Evolutionary conservation across 140 eudicot species (phyloP).

Genomic region (Cichorium intybus): DNA sequence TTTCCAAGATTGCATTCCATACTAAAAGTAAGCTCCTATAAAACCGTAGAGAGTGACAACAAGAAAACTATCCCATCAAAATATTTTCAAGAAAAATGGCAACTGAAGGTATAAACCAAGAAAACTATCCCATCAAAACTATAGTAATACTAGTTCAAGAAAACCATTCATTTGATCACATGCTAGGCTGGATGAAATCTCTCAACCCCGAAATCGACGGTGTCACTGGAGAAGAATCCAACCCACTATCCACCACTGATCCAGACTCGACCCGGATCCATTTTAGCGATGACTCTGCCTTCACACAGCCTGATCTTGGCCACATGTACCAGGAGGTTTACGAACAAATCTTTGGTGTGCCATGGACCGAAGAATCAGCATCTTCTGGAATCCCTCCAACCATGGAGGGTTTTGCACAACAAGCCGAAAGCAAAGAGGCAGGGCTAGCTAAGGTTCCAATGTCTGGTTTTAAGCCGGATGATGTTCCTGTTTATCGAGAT

Average conservation of each 20-base stretch:
- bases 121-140: constrained; percentile 44
- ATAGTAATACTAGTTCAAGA: constrained; percentile 61
- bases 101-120: background rate
- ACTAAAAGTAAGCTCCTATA: background rate
- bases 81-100: constrained; percentile 20
- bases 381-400: constrained; percentile 22
- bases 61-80: too few relatives aligned
- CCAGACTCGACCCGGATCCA: constrained; percentile 23
- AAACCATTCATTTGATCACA: constrained; percentile 68
- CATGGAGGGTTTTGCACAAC: constrained; percentile 67
- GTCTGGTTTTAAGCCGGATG: constrained; percentile 48
- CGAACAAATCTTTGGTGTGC: constrained; percentile 52
- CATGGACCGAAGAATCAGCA: constrained; percentile 28
- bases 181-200: constrained; percentile 68
- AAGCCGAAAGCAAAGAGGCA: constrained; percentile 43
- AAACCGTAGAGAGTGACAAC: background rate
- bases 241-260: constrained; percentile 44
- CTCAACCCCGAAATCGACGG: constrained; percentile 63
- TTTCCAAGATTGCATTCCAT: background rate
- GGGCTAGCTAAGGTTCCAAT: constrained; percentile 50
- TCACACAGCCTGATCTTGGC: constrained; percentile 62
- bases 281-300: constrained; percentile 30
- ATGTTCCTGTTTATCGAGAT: constrained; percentile 39
- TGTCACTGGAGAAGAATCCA: constrained; percentile 52
- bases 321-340: constrained; percentile 54